Evolutionary conservation across 1,139 yeast species (phyloP), one percentile per base, ranked within the genome.

Genomic region (Kodamaea anthophila): DNA sequence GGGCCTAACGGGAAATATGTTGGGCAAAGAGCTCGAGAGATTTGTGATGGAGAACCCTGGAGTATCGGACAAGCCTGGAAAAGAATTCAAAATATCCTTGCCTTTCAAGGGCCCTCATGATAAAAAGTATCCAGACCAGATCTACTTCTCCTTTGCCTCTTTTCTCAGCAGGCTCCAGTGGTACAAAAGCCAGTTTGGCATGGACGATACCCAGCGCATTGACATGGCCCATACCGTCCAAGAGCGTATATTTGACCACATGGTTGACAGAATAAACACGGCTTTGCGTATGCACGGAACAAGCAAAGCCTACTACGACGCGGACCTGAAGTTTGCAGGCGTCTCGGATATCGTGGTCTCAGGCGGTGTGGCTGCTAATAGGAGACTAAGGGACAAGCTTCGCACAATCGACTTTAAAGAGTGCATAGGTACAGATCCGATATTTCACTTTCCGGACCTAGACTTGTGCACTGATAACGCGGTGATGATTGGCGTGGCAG

Each of bases 401-500:
- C n/a, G n/a, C n/a, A n/a, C n/a, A n/a, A n/a, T n/a, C n/a, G n/a
- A n/a, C 18, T 47, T 49, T 24, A 41, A 46, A 0, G 59, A 64
- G 13, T 47, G 79, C 15, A 24, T 38, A 5, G 27, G 27, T 5
- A 33, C 36, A 3, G 38, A 40, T 1, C 33, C 57, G 18, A 34
- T 31, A 11, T 54, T 75, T 37, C 74, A 74, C 44, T 87, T 79
- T 44, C 95, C 96, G 0, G 77, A 73, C 16, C 62, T 77, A 5
- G 58, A 68, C 5, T 61, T 88, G 40, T 93, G 98, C 49, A 86
- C 96, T 0, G 98, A 91, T 49, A 93, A 91, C 54, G 96, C 97
- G 0, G 73, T 87, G 2, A 91, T 91, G 99, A 91, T 91, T 32
- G 98, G 96, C 1, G 84, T 94, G 75, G 95, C 97, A 0, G 98